These are phyloP conservation scores for Phaeoacremonium minimum DNA, from an alignment of 2,329 filamentous ascomycete genomes.

Conservation along the genomic window DNA sequence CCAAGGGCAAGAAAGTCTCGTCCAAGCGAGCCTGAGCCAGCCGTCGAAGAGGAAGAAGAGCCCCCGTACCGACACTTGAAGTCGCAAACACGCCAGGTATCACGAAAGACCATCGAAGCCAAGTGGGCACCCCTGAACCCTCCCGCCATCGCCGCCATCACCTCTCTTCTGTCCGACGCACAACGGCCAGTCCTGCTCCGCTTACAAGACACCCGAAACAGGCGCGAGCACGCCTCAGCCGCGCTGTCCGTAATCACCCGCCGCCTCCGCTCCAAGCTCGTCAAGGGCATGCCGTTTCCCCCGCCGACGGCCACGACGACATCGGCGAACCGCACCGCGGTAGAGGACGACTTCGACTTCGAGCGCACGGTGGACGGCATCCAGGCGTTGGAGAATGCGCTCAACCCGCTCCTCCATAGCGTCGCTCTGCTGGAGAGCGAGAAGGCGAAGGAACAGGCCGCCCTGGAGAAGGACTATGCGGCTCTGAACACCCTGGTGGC, in stretches of 20 bases:
- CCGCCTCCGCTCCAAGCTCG: slow-evolving; percentile 53
- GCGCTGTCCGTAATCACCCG: slow-evolving; percentile 52
- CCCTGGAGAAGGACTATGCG: slow-evolving; percentile 52
- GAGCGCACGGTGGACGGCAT: slow-evolving; percentile 61
- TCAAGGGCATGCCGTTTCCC: slow-evolving; percentile 62
- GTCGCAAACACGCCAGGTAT: slow-evolving; percentile 46
- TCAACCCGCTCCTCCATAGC: slow-evolving; percentile 59
- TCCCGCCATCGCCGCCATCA: slow-evolving; percentile 51
- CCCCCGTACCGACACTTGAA: slow-evolving; percentile 46
- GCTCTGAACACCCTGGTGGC: slow-evolving; percentile 44
- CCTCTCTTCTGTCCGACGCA: slow-evolving; percentile 51
- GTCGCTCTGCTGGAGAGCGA: slow-evolving; percentile 57
- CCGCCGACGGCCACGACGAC: slow-evolving; percentile 32
- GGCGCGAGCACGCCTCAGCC: slow-evolving; percentile 48
- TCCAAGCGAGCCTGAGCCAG: background rate
- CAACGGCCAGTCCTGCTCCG: slow-evolving; percentile 59
- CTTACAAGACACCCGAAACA: slow-evolving; percentile 41
- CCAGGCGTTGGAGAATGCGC: slow-evolving; percentile 48
- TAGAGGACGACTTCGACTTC: slow-evolving; percentile 59
- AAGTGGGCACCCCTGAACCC: slow-evolving; percentile 61
- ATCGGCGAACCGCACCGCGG: slow-evolving; percentile 14
- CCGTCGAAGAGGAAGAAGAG: slow-evolving; percentile 10
- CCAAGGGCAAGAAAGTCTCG: background rate
- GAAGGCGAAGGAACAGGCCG: slow-evolving; percentile 49
- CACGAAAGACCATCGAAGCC: slow-evolving; percentile 60